Percentiles rank a stretch among this genome's conserved stretches.
Evolutionary conservation across 257 asterid species (phyloP).

Genomic region (Mentha longifolia): DNA sequence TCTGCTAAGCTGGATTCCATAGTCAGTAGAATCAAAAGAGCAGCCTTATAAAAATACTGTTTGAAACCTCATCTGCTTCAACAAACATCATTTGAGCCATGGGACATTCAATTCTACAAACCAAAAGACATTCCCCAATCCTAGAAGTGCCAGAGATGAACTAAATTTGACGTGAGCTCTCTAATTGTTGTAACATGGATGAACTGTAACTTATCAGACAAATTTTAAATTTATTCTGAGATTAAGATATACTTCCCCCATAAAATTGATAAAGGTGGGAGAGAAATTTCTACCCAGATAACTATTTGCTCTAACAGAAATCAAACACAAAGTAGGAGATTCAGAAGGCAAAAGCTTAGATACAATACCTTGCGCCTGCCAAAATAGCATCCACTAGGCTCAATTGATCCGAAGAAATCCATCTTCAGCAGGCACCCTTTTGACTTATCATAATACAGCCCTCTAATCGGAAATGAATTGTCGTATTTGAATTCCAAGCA

Average conservation of each 20-base stretch:
- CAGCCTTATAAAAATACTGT: not conserved
- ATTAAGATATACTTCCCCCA: conserved; percentile 9
- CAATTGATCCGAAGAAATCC: conserved; percentile 97
- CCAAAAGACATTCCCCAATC: conserved; percentile 8
- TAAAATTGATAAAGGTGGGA: not conserved
- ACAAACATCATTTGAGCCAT: conserved; percentile 5
- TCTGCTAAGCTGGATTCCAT: conserved; percentile 67
- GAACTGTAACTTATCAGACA: not conserved
- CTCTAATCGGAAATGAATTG: conserved; percentile 89
- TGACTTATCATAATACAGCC: conserved; percentile 85
- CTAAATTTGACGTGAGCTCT: not conserved
- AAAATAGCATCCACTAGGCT: conserved; percentile 95
- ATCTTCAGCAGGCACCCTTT: conserved; percentile 95
- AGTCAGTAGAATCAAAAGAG: conserved; percentile 15
- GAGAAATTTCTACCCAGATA: conserved; percentile 3
- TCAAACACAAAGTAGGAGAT: conserved; percentile 13
- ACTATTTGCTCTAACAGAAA: not conserved
- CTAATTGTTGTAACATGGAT: not conserved
- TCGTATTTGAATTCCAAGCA: conserved; percentile 84
- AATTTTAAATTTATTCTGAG: conserved; percentile 3
- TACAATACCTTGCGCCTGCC: conserved; percentile 85
- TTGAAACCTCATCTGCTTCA: conserved; percentile 1
- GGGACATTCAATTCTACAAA: conserved; percentile 1
- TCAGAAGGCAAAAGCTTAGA: conserved; percentile 13
- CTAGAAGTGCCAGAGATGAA: conserved; percentile 13